phyloP scores from a whole-genome alignment of 2,329 filamentous ascomycete genomes.

The Fusarium brachygibbosum region DNA sequence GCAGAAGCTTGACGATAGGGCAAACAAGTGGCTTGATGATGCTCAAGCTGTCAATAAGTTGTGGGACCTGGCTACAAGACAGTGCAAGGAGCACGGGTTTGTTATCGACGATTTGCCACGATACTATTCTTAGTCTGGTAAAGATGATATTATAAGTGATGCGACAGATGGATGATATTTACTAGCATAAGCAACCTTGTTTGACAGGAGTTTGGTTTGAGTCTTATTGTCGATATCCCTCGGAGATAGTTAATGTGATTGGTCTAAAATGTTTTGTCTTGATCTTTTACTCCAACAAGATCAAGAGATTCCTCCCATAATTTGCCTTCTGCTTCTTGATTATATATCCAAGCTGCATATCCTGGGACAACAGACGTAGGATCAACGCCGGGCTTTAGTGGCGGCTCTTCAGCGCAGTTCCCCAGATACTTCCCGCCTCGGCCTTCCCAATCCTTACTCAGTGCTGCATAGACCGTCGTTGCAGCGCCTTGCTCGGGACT shows the following conservation, averaged over 20 bases:
- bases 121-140: background rate
- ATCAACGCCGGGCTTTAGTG: rapidly evolving
- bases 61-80: conserved; percentile 23
- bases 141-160: background rate
- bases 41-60: conserved; percentile 25
- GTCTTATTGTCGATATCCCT: background rate
- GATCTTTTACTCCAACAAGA: background rate
- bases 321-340: background rate
- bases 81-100: conserved; percentile 25
- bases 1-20: conserved; percentile 32
- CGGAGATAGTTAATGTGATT: background rate
- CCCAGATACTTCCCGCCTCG: conserved; percentile 16
- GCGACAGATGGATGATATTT: background rate
- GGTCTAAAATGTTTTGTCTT: background rate
- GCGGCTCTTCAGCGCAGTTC: conserved; percentile 2
- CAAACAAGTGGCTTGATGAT: conserved; percentile 43
- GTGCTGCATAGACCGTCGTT: conserved; percentile 7
- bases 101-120: conserved; percentile 7
- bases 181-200: background rate
- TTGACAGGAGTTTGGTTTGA: background rate
- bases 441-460: conserved; percentile 17
- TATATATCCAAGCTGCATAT: conserved; percentile 12
- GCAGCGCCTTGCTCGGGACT: conserved; percentile 8
- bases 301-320: conserved; percentile 9
- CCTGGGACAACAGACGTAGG: background rate